A percentile compares a stretch with the other conserved stretches of the same genome.
phyloP scores from a whole-genome alignment of 441 rosid genomes.

The Gossypium armourianum region DNA sequence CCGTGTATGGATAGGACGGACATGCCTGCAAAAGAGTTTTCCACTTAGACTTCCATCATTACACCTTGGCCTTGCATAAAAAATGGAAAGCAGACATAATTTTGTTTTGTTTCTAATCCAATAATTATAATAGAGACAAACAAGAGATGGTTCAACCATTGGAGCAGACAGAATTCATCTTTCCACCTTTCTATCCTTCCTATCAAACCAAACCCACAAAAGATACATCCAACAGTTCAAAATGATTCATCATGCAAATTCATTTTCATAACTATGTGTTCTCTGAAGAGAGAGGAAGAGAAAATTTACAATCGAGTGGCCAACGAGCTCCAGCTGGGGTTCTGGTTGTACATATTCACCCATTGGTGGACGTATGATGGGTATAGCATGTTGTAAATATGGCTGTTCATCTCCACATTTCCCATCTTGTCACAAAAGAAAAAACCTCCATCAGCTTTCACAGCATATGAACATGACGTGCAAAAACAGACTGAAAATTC shows the following conservation, averaged over 20 bases:
- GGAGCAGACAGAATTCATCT: background rate
- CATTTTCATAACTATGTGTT: background rate
- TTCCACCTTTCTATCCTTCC: constrained; percentile 2
- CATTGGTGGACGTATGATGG: constrained; percentile 18
- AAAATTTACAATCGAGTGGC: constrained; percentile 28
- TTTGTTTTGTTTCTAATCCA: background rate
- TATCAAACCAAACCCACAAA: background rate
- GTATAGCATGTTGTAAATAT: constrained; percentile 11
- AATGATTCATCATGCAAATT: background rate
- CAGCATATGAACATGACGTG: background rate
- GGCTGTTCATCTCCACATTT: constrained; percentile 23
- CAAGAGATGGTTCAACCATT: background rate
- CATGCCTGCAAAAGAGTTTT: constrained; percentile 22
- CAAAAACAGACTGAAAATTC: background rate
- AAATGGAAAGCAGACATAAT: background rate
- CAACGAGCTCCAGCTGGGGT: constrained; percentile 27
- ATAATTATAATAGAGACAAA: background rate
- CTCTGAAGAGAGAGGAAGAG: constrained; percentile 4
- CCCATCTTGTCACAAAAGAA: constrained; percentile 23
- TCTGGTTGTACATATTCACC: constrained; percentile 22
- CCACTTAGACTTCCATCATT: constrained; percentile 6
- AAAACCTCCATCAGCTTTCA: background rate
- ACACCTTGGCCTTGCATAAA: background rate
- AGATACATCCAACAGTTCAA: background rate
- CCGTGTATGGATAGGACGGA: constrained; percentile 20